phyloP scores from a whole-genome alignment of 169 alveolate genomes.

The Miamiensis avidus region DNA sequence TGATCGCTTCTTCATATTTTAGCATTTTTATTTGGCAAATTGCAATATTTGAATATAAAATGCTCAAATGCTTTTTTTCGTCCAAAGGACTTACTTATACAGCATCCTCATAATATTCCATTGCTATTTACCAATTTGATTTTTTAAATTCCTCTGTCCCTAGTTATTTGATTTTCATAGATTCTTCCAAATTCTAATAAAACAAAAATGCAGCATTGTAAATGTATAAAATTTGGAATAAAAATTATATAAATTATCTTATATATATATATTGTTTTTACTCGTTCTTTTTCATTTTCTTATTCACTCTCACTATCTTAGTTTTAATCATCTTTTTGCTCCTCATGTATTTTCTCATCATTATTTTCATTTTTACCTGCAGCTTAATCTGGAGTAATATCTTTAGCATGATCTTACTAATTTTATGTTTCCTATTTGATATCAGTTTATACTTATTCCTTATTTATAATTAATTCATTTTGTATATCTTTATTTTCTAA shows the following conservation, averaged over 20 bases:
- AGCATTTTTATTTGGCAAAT: constrained; percentile 15
- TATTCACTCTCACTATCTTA: not conserved
- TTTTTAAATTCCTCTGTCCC: not conserved
- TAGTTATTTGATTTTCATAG: not conserved
- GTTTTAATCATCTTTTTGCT: too few relatives aligned
- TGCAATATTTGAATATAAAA: constrained; percentile 21
- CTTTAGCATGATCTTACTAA: too few relatives aligned
- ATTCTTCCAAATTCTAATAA: not conserved
- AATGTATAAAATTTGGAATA: not conserved
- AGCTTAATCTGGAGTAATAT: too few relatives aligned
- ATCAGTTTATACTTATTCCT: too few relatives aligned
- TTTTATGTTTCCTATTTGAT: too few relatives aligned
- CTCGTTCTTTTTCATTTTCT: not conserved
- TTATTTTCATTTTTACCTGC: not conserved
- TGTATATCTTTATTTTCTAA: not conserved
- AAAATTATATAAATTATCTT: too few relatives aligned
- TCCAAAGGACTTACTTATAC: constrained; percentile 21
- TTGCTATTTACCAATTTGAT: constrained; percentile 2
- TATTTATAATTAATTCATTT: too few relatives aligned
- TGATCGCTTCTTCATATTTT: constrained; percentile 11
- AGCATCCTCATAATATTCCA: constrained; percentile 29
- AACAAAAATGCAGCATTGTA: too few relatives aligned
- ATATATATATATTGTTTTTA: too few relatives aligned
- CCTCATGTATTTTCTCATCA: not conserved
- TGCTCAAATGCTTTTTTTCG: constrained; percentile 3